Conservation (phyloP, 257 asterid genomes). For the Salvia hispanica region DNA sequence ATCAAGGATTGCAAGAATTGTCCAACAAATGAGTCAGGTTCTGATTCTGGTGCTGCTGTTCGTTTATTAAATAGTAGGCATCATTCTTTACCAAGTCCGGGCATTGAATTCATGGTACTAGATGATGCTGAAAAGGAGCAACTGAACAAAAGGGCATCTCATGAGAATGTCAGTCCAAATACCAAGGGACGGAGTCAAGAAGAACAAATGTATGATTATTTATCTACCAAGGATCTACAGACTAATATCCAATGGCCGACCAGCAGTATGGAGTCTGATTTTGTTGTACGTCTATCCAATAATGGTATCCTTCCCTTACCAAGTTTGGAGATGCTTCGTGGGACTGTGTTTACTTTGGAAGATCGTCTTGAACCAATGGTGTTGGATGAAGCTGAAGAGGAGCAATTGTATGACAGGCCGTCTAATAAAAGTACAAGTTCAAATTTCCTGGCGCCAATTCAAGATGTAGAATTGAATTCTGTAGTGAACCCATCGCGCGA, state of each 20-base stretch:
- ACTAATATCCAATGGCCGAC: constrained; percentile 4
- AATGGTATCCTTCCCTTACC: constrained; percentile 26
- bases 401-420: constrained; percentile 36
- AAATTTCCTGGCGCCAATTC: constrained; percentile 19
- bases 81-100: constrained; percentile 34
- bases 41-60: constrained; percentile 28
- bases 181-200: constrained; percentile 24
- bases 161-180: constrained; percentile 14
- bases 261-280: constrained; percentile 36
- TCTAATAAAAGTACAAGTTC: constrained; percentile 23
- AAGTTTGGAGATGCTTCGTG: constrained; percentile 42
- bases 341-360: constrained; percentile 46
- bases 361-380: constrained; percentile 65
- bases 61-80: constrained; percentile 25
- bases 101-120: constrained; percentile 56
- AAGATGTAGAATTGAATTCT: constrained; percentile 24
- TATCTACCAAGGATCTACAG: constrained; percentile 28
- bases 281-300: constrained; percentile 28
- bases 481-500: constrained; percentile 23
- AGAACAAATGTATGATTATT: constrained; percentile 36
- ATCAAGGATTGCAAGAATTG: constrained; percentile 19
- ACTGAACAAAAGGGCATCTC: constrained; percentile 35
- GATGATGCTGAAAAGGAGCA: constrained; percentile 44
- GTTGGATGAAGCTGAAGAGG: constrained; percentile 50
- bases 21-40: constrained; percentile 24